Evolutionary conservation across 441 rosid species (phyloP), one percentile per base, ranked within the genome.

Genomic region (Gossypium trilobum): DNA sequence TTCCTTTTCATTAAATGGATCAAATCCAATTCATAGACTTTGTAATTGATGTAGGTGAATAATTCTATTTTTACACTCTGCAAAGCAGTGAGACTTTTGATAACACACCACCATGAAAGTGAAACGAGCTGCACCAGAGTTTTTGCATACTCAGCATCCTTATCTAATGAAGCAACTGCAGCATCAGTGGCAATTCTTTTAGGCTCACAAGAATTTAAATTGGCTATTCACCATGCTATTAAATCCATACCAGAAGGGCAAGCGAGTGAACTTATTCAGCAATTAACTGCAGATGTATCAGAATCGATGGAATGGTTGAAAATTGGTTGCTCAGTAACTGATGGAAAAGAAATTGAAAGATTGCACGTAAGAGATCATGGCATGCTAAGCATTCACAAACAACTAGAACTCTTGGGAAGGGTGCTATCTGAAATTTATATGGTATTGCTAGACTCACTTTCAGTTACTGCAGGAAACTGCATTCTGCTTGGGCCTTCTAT

Each of bases 211-310:
- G 87, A 80, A 62, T 78, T 91, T 78, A 88, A 85, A 81, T 82
- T 81, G 61, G 90, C 91, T 59, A 68, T 89, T 70, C 83, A 82
- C 72, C 78, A 76, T 51, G 91, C 89, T 68, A 77, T 87, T 73
- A 84, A 81, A 74, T 85, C 85, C 77, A 83, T 89, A 76, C 97
- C 98, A 76, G 97, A 90, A 86, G 97, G 95, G 73, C 99, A 91
- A 83, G 92, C 85, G 39, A 80, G 92, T 85, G 89, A 82, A 75
- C 88, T 86, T 69, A 72, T 93, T 72, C 82, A 70, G 75, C 84
- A 83, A 73, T 83, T 93, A 86, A 81, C 83, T 4, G 75, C 73
- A 60, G 97, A 89, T 83, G 56, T 90, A 62, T 82, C 85, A 66
- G 85, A 87, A 78, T 82, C 93, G 70, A 64, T 88, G 75, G 79